These are phyloP conservation scores for Trametes hirsuta DNA, from an alignment of 1,284 basidiomycete species.

Conservation along the genomic window DNA sequence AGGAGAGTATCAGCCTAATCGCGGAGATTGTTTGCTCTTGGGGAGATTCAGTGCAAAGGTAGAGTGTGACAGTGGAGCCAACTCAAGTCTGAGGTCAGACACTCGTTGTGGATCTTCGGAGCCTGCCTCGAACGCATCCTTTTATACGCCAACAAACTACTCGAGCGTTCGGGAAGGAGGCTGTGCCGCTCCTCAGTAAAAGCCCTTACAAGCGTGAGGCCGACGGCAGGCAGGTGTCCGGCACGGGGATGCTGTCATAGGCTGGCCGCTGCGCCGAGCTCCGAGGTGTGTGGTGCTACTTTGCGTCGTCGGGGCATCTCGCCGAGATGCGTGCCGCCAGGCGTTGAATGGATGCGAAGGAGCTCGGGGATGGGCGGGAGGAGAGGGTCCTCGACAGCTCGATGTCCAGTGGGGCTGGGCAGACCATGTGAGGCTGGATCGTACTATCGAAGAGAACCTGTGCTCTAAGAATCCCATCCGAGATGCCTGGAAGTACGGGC, in stretches of 20 bases:
- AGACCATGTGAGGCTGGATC: not conserved
- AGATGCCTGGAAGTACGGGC: not conserved
- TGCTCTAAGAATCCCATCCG: not conserved
- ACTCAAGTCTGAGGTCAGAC: slow-evolving; percentile 5
- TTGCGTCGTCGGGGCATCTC: not conserved
- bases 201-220: not conserved
- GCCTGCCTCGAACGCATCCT: not conserved
- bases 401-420: not conserved
- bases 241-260: slow-evolving; percentile 13
- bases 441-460: not conserved
- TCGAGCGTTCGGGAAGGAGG: slow-evolving; percentile 7
- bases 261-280: not conserved
- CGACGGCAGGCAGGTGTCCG: slow-evolving; percentile 9
- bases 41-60: not conserved
- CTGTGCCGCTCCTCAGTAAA: slow-evolving; percentile 1
- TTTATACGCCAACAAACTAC: not conserved
- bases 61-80: not conserved
- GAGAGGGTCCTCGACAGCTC: not conserved
- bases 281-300: not conserved
- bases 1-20: too few species aligned
- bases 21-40: not conserved
- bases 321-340: not conserved
- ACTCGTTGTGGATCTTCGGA: slow-evolving; percentile 6
- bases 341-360: not conserved
- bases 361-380: not conserved